A percentile compares a stretch with the other conserved stretches of the same genome.
These are phyloP conservation scores for Fusarium pseudocircinatum DNA, from an alignment of 2,329 filamentous ascomycete genomes.

Conservation along the genomic window DNA sequence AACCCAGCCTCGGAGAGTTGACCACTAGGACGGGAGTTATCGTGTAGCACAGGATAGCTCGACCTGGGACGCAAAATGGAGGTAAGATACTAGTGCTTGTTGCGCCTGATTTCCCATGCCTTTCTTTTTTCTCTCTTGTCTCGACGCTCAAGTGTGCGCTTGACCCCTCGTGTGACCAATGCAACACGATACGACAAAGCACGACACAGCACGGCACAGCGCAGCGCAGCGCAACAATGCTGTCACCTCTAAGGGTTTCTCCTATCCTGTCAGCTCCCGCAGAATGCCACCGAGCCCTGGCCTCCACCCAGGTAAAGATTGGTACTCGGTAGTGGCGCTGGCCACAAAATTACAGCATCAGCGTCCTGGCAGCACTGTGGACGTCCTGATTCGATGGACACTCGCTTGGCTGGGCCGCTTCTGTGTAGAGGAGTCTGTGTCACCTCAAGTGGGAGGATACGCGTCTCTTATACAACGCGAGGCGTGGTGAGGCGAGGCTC, in stretches of 20 bases:
- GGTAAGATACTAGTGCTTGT: slow-evolving; percentile 27
- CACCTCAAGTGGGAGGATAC: slow-evolving; percentile 29
- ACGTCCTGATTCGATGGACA: slow-evolving; percentile 25
- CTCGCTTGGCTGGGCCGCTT: slow-evolving; percentile 23
- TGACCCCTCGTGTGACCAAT: slow-evolving; percentile 28
- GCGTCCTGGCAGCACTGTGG: slow-evolving; percentile 1
- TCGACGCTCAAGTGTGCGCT: slow-evolving; percentile 15
- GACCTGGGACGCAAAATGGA: slow-evolving; percentile 22
- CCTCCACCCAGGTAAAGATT: neutral
- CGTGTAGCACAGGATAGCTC: neutral
- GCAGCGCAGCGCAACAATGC: neutral
- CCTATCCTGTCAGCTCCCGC: slow-evolving; percentile 2
- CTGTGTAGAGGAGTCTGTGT: slow-evolving; percentile 20
- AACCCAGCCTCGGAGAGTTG: slow-evolving; percentile 9
- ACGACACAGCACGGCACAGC: neutral
- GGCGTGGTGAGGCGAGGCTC: neutral
- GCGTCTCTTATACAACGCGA: slow-evolving; percentile 21
- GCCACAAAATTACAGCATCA: slow-evolving; percentile 15
- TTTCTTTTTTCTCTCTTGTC: neutral
- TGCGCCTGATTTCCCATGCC: neutral
- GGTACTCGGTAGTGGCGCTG: slow-evolving; percentile 8
- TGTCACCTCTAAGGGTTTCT: neutral
- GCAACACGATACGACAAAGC: neutral
- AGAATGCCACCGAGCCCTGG: neutral
- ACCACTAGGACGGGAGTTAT: slow-evolving; percentile 4